Evolutionary conservation across 2,329 filamentous ascomycete genomes (phyloP).

Genomic region (Alternaria solani): DNA sequence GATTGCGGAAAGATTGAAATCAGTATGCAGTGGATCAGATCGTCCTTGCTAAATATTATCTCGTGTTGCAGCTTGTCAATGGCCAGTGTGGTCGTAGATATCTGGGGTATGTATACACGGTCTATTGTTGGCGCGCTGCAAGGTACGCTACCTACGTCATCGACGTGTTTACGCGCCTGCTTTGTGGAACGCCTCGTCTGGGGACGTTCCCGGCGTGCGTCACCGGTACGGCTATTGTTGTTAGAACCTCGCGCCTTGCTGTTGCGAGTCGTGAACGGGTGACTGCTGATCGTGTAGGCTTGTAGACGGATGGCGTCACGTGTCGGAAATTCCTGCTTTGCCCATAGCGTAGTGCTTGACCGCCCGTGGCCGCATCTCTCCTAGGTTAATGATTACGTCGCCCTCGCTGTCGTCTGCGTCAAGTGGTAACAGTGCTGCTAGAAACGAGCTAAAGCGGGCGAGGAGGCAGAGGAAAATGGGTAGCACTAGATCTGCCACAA

Average conservation of each 20-base stretch:
- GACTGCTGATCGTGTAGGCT: neutral
- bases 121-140: conserved; percentile 17
- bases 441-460: neutral
- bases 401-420: neutral
- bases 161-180: conserved; percentile 18
- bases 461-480: neutral
- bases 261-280: neutral
- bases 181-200: conserved; percentile 13
- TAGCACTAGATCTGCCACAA: neutral
- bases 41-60: neutral
- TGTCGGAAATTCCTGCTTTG: neutral
- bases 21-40: neutral
- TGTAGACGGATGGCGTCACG: neutral
- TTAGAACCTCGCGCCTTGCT: neutral
- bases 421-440: neutral
- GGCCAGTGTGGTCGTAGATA: neutral
- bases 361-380: neutral
- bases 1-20: conserved; percentile 11
- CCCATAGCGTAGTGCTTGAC: neutral
- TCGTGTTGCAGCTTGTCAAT: conserved; percentile 1
- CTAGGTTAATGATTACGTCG: neutral
- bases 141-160: conserved; percentile 23
- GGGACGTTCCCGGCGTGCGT: conserved; percentile 1
- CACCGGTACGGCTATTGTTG: neutral
- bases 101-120: conserved; percentile 3